Evolutionary conservation across 2,329 filamentous ascomycete species (phyloP), one percentile per base, ranked within the genome.

Genomic region (Helicocarpus griseus): DNA sequence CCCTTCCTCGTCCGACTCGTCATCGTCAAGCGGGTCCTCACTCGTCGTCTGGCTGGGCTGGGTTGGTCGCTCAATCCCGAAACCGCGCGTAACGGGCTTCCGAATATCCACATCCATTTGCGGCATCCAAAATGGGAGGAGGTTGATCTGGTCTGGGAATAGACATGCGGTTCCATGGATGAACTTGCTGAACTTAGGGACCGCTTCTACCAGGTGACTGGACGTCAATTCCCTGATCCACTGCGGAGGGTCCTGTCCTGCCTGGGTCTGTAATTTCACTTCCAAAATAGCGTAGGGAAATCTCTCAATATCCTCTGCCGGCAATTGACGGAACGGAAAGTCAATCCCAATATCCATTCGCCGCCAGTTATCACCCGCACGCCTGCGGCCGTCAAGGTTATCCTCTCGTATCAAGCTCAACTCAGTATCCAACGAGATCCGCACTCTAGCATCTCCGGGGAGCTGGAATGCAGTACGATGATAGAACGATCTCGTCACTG

Each of bases 181-280:
- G 68, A 97, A 98, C 72, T 98, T 98, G 64, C 89, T 96, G 71
- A 97, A 98, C 66, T 98, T 98, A 56, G 93, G 93, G 2, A 98
- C 90, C n/a, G 93, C 90, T 72, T 98, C 93, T 2, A 98, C 93
- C 14, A 98, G 78, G 72, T 98, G 93, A 56, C 89, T 95, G 11
- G 88, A 80, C 41, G 89, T 95, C 48, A 98, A 78, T 65, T 97
- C 89, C 21, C 89, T 85, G 60, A 98, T 91, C 93, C 93, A 98
- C 64, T 94, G 87, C 0, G 93, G 93, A 13, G 93, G 89, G 64
- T 96, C 89, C 68, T 96, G 90, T 36, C 93, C 93, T 51, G 87
- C 83, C 68, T 96, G 91, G 1, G 93, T 98, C 71, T 98, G 93
- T 19, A 98, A 79, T 74, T 98, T 98, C 57, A 98, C 93, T 69